These are phyloP conservation scores for Penicillium occitanis DNA, from an alignment of 2,329 filamentous ascomycete species.

Conservation along the genomic window DNA sequence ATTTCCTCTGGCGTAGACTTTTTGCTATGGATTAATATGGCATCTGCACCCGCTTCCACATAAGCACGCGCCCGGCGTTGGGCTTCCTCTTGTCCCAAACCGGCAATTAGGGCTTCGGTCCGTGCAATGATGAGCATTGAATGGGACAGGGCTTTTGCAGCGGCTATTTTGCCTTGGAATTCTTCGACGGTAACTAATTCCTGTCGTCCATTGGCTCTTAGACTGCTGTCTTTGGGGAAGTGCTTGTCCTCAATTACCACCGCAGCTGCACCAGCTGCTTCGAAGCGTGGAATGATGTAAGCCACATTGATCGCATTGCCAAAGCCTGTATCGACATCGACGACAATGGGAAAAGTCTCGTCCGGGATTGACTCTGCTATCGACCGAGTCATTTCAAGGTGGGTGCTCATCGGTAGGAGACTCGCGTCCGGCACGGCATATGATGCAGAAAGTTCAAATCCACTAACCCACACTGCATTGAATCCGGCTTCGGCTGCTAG, in stretches of 20 bases:
- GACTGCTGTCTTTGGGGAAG: background rate
- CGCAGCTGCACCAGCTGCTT: background rate
- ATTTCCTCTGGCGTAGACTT: background rate
- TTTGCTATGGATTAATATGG: background rate
- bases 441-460: background rate
- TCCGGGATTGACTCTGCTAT: background rate
- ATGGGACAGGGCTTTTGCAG: background rate
- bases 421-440: background rate
- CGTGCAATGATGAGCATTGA: background rate
- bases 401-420: background rate
- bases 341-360: background rate
- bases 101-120: slow-evolving; percentile 5
- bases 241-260: background rate
- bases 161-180: background rate
- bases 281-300: background rate
- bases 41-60: background rate
- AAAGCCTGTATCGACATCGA: background rate
- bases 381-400: background rate
- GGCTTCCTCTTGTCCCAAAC: slow-evolving; percentile 1
- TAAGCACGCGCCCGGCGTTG: background rate
- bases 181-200: background rate
- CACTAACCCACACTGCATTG: background rate
- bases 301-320: background rate
- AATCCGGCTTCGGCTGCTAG: background rate
- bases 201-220: background rate